Percentiles rank a stretch among this genome's conserved stretches.
These are phyloP conservation scores for Stipa capillata DNA, from an alignment of 176 grass and related monocot species.

Conservation along the genomic window DNA sequence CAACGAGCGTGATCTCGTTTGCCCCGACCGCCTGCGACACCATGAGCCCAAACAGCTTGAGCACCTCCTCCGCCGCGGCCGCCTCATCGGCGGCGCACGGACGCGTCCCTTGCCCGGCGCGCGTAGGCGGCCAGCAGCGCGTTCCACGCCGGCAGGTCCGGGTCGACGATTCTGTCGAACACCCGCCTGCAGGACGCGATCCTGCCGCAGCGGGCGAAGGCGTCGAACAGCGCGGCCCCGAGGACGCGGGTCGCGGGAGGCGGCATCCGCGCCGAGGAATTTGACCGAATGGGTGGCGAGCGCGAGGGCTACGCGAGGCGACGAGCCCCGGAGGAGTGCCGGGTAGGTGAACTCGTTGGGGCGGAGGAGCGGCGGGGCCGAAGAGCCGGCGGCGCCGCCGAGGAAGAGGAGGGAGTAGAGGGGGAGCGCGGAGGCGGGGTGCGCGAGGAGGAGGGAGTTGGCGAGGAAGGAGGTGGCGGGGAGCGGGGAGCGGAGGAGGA, in stretches of 20 bases:
- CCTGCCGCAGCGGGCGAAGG: conserved; percentile 23
- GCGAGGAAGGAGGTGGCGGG: conserved; percentile 26
- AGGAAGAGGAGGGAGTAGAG: conserved; percentile 36
- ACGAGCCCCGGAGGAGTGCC: conserved; percentile 35
- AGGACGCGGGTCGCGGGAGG: conserved; percentile 22
- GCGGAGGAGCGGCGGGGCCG: neutral
- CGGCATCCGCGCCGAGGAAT: conserved; percentile 19
- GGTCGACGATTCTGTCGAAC: conserved; percentile 12
- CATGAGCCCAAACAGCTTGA: conserved; percentile 13
- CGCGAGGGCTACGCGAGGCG: neutral
- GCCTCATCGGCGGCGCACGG: neutral
- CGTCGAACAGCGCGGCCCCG: conserved; percentile 25
- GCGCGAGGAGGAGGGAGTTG: conserved; percentile 43
- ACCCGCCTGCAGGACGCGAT: conserved; percentile 15
- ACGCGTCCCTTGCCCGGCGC: neutral
- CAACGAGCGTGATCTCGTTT: conserved; percentile 47
- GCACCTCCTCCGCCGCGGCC: neutral
- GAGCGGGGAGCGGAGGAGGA: conserved; percentile 15
- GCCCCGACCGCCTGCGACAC: neutral
- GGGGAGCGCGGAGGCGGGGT: conserved; percentile 13
- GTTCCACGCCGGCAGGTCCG: conserved; percentile 41
- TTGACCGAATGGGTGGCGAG: conserved; percentile 41
- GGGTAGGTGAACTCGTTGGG: conserved; percentile 46
- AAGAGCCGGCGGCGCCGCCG: neutral
- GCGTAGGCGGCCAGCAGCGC: conserved; percentile 21